Evolutionary conservation across 1,284 basidiomycete species (phyloP).

Genomic region (Naganishia albida): DNA sequence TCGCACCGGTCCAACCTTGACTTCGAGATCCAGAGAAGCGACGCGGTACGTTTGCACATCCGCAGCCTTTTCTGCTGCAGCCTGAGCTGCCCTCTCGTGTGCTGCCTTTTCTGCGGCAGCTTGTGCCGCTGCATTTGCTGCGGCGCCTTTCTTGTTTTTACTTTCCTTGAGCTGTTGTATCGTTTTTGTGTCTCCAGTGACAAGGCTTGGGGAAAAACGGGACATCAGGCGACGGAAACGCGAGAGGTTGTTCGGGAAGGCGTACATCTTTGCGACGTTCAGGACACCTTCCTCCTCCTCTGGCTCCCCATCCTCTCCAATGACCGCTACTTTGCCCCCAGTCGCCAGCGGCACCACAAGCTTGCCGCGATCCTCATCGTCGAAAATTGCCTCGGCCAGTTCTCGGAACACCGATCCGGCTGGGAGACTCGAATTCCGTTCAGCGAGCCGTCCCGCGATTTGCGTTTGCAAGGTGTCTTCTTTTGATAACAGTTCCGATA

Average conservation of each 20-base stretch:
- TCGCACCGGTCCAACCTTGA: constrained; percentile 80
- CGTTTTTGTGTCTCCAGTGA: constrained; percentile 50
- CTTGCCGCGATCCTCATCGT: constrained; percentile 40
- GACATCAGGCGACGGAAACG: constrained; percentile 77
- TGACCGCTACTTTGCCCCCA: constrained; percentile 34
- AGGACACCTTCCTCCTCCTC: constrained; percentile 77
- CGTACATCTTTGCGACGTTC: constrained; percentile 59
- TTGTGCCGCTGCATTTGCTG: constrained; percentile 60
- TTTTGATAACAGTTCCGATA: constrained; percentile 70
- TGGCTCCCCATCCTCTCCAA: constrained; percentile 52
- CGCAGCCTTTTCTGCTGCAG: constrained; percentile 38
- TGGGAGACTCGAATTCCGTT: constrained; percentile 44
- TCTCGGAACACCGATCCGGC: constrained; percentile 42
- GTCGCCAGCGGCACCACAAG: constrained; percentile 44
- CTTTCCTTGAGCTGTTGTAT: constrained; percentile 50
- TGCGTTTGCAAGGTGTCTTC: constrained; percentile 62
- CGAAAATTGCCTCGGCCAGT: constrained; percentile 45
- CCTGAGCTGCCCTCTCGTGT: constrained; percentile 67
- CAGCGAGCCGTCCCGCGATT: constrained; percentile 59
- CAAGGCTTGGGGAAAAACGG: constrained; percentile 74
- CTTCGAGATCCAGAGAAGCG: constrained; percentile 67
- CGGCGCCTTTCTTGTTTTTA: constrained; percentile 54
- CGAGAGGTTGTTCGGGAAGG: constrained; percentile 44
- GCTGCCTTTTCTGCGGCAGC: constrained; percentile 60
- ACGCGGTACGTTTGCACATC: constrained; percentile 60